These are phyloP conservation scores for Phaeosphaeria sp. DNA, from an alignment of 2,329 filamentous ascomycete species.

Conservation along the genomic window DNA sequence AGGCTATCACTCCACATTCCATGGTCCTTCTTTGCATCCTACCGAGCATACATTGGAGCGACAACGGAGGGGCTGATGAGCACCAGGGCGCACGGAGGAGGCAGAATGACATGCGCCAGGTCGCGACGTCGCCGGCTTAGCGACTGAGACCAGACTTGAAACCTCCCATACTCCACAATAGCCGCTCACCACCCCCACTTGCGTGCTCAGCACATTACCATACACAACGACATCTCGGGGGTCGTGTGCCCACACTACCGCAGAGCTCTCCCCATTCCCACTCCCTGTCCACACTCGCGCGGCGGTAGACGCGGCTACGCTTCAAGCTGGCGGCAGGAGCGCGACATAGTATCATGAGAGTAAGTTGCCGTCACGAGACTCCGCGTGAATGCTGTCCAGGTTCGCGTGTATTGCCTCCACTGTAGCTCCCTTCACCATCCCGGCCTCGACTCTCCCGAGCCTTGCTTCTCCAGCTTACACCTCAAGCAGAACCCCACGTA, in stretches of 20 bases:
- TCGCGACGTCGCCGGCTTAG: slow-evolving; percentile 1
- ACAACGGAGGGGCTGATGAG: slow-evolving; percentile 23
- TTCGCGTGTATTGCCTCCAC: slow-evolving; percentile 15
- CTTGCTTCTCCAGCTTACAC: slow-evolving; percentile 31
- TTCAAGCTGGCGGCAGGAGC: slow-evolving; percentile 25
- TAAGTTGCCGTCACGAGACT: slow-evolving; percentile 38
- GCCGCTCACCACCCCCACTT: slow-evolving; percentile 32
- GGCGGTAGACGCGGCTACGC: slow-evolving; percentile 26
- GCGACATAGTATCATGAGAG: slow-evolving; percentile 43
- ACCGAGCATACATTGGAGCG: slow-evolving; percentile 33
- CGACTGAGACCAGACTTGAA: slow-evolving; percentile 18
- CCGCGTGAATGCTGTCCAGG: slow-evolving; percentile 6
- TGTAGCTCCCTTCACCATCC: slow-evolving; percentile 10
- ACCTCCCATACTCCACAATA: slow-evolving; percentile 21
- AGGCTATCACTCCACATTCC: slow-evolving; percentile 38
- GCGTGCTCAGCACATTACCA: slow-evolving; percentile 22
- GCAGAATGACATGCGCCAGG: slow-evolving; percentile 25
- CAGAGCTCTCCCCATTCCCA: slow-evolving; percentile 12
- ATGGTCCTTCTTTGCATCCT: slow-evolving; percentile 35
- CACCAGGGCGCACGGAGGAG: slow-evolving; percentile 19
- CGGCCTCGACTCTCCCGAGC: slow-evolving; percentile 1
- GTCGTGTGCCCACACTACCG: slow-evolving; percentile 31
- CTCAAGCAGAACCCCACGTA: slow-evolving; percentile 28
- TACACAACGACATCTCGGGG: slow-evolving; percentile 28
- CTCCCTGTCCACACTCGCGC: slow-evolving; percentile 16